phyloP scores from a whole-genome alignment of 768 basidiomycete genomes.

The Candolleomyces aberdarensis region DNA sequence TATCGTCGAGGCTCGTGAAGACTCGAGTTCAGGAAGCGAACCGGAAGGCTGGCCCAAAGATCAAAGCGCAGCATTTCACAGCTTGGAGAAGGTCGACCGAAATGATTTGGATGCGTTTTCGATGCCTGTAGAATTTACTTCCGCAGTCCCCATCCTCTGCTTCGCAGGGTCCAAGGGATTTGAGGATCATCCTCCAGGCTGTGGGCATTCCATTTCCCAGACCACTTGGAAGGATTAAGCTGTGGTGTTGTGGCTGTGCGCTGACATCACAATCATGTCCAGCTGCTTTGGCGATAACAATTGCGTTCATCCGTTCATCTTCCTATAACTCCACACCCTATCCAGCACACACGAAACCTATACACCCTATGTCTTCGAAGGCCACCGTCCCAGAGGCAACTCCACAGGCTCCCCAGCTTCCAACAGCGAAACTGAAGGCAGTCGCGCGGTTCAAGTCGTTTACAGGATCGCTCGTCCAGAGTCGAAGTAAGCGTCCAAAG shows the following conservation, averaged over 20 bases:
- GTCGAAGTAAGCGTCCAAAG: conserved; percentile 12
- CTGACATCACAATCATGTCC: not conserved
- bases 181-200: conserved; percentile 31
- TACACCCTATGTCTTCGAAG: not conserved
- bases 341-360: not conserved
- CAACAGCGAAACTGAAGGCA: conserved; percentile 33
- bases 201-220: conserved; percentile 39
- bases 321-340: not conserved
- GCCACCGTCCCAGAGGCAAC: not conserved
- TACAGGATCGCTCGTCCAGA: conserved; percentile 21
- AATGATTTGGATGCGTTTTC: conserved; percentile 28
- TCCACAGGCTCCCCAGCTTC: conserved; percentile 13
- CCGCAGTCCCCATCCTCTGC: conserved; percentile 34
- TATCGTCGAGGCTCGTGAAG: conserved; percentile 19
- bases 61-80: conserved; percentile 31
- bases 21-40: conserved; percentile 15
- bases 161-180: conserved; percentile 30
- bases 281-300: not conserved
- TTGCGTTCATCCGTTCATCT: not conserved
- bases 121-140: conserved; percentile 3
- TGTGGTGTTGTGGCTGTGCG: not conserved
- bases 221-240: conserved; percentile 27
- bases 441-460: conserved; percentile 35
- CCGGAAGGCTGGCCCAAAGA: conserved; percentile 7
- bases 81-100: conserved; percentile 30